Percentiles rank a stretch among this genome's conserved stretches.
Conservation (phyloP, 148 eudicot genomes). For the Heliamphora exappendiculata region DNA sequence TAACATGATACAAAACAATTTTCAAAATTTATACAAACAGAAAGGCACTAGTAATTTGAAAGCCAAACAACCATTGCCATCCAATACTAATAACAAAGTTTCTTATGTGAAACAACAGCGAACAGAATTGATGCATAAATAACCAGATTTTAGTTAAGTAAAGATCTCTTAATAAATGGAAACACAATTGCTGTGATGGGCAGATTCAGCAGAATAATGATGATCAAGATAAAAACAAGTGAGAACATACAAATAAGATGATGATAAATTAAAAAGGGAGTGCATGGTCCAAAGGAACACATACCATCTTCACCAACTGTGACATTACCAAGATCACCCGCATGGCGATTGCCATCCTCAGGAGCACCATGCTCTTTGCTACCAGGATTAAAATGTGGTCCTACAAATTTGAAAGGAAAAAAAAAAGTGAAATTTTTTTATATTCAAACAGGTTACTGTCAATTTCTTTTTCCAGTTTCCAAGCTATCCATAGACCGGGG, state of each 20-base stretch:
- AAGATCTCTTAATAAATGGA: background rate
- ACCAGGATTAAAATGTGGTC: slow-evolving; percentile 86
- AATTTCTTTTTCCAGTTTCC: background rate
- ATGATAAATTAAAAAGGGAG: background rate
- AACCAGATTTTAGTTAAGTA: background rate
- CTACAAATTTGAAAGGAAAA: slow-evolving; percentile 28
- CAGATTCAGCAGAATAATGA: background rate
- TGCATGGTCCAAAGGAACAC: slow-evolving; percentile 13
- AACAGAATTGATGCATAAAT: background rate
- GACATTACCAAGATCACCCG: slow-evolving; percentile 94
- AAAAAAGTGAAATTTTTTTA: background rate
- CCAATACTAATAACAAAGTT: background rate
- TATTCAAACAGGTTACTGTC: background rate
- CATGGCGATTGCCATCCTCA: slow-evolving; percentile 78
- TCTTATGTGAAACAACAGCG: background rate
- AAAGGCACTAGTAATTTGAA: background rate
- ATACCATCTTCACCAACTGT: slow-evolving; percentile 90
- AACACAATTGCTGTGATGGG: background rate
- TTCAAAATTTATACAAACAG: background rate
- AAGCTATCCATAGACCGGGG: background rate
- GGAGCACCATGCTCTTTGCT: slow-evolving; percentile 92
- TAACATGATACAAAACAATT: background rate
- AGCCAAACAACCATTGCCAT: background rate
- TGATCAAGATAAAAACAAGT: background rate
- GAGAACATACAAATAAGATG: background rate